Evolutionary conservation across 257 asterid species (phyloP), one percentile per base, ranked within the genome.

Genomic region (Hygrophila difformis): DNA sequence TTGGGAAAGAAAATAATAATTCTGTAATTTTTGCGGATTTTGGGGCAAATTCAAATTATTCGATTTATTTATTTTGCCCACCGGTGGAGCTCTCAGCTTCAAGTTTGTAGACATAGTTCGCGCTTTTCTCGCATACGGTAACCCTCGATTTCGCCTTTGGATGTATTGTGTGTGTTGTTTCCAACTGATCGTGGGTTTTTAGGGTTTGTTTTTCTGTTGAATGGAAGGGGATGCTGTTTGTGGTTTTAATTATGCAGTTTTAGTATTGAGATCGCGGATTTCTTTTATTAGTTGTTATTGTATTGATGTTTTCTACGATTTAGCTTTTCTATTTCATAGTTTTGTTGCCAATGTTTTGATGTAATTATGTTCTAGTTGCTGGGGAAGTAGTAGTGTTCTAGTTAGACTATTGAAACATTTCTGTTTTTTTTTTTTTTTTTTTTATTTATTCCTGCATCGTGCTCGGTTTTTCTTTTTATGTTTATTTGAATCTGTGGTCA

Each of bases 21-120:
- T n/a, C n/a, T n/a, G n/a, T n/a, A n/a, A n/a, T n/a, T 62, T 53
- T 43, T 12, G 62, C 12, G 55, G 28, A 46, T 0, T 35, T 51
- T 38, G 59, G 67, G 63, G 49, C 57, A 13, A 71, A 40, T 47
- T 61, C 33, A 49, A 54, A 61, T 44, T 44, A 57, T 17, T 45
- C 47, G 26, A 19, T 34, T 34, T n/a, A 24, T 24, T 24, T 24
- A 7, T 12, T 5, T 8, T 39, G 34, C 39, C 47, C 59, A 49
- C 35, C 49, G 58, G 63, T 60, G 74, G 53, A 67, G 14, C 66
- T 72, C 42, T n/a, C 55, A 42, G 57, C 64, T 64, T 58, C 70
- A 45, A 35, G 54, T 57, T 14, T 13, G 5, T 49, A 45, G 70
- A 23, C 18, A 37, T 12, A 12, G 13, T 40, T 13, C 42, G 40